Evolutionary conservation across 73 alveolate species (phyloP), one percentile per base, ranked within the genome.

Genomic region (Stentor coeruleus): DNA sequence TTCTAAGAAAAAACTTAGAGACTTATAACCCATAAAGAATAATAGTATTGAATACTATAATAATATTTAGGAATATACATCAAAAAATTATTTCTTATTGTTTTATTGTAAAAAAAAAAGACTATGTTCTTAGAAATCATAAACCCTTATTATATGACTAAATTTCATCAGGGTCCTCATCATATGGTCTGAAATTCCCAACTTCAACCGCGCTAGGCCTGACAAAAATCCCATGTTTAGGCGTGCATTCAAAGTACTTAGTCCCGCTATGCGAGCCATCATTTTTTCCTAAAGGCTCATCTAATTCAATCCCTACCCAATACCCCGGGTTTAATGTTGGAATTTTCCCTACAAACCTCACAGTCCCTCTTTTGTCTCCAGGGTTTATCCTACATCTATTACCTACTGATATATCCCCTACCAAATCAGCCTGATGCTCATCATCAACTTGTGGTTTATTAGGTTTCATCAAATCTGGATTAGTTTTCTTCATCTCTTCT

Each of bases 361-460:
- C 99, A 77, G 95, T 96, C 3, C 99, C 99, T 86, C 99, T 85
- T 89, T 97, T 91, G 30, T 84, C 90, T 3, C 99, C 98, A 77
- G 90, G 92, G 20, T 88, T 91, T 3, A 93, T 83, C 81, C 89
- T 91, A 76, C 99, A 95, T 82, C 99, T 83, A 73, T 86, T 74
- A 40, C 95, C 97, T 3, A 84, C 93, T 38, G 82, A 74, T 4
- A 95, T 86, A 35, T 35, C 36, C 39, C 85, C 87, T 0, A 97
- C 97, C 73, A 92, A 96, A 74, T 91, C 98, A 58, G 84, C 74
- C 88, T 89, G 91, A 90, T 83, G 91, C 57, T 95, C 91, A 1
- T 92, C 96, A 0, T 91, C 95, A 58, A 91, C 93, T 35, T 88
- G 82, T 74, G 86, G 89, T 80, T 87, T 85, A 3, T 86, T 87